Conservation (phyloP, 1,284 basidiomycete species). For the Boletus semigastroideus region DNA sequence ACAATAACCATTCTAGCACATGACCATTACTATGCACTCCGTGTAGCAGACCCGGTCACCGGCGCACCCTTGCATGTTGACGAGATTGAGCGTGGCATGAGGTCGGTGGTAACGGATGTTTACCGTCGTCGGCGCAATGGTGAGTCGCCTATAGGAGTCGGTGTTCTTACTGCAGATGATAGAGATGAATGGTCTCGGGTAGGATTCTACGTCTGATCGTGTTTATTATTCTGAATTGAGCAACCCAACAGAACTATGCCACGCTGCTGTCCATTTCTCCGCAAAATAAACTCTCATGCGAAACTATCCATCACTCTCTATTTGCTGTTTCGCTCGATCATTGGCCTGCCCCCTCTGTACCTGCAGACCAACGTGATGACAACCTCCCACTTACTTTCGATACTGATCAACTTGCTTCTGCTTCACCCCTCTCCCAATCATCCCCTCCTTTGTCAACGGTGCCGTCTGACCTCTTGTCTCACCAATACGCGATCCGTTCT, state of each 20-base stretch:
- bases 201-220: constrained; percentile 19
- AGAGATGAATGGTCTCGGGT: constrained; percentile 86
- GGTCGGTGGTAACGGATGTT: constrained; percentile 72
- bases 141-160: constrained; percentile 61
- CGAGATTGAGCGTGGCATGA: constrained; percentile 70
- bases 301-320: constrained; percentile 22
- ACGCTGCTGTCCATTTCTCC: constrained; percentile 18
- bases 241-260: constrained; percentile 20
- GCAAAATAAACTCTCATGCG: constrained; percentile 14
- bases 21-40: constrained; percentile 82
- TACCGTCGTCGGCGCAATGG: constrained; percentile 49
- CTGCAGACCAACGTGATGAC: constrained; percentile 22
- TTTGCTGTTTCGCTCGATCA: constrained; percentile 74
- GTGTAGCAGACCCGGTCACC: constrained; percentile 44
- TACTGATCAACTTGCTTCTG: constrained; percentile 10
- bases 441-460: constrained; percentile 2
- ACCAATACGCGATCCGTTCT: constrained; percentile 76
- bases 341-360: constrained; percentile 44
- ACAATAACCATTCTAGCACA: constrained; percentile 74
- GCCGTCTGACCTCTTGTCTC: constrained; percentile 60
- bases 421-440: constrained; percentile 2
- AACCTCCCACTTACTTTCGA: constrained; percentile 37
- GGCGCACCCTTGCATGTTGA: constrained; percentile 38
- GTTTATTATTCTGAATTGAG: neutral
- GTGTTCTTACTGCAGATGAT: constrained; percentile 77